Base-by-base conservation (phyloP, 768 basidiomycete genomes). In the Clitopilus passeckerianus region DNA sequence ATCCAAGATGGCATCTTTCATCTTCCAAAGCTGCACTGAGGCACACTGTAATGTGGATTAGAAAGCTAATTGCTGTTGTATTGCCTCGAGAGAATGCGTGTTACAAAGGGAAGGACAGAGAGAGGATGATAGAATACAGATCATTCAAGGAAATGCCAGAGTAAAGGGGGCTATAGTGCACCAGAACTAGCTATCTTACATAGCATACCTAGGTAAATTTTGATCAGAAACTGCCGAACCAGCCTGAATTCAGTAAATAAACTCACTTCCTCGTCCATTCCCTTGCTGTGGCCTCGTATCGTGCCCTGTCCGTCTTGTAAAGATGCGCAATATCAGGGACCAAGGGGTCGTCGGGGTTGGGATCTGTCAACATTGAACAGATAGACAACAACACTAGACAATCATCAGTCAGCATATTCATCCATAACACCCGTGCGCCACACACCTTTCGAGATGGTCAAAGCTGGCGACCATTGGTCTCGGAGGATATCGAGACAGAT, bases 321-420 rank as follows among this genome's bases (percentile, higher is more conserved):
- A 98, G 76, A 75, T 96, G 93, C 58, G 97, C 97, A 64, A 98
- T 98, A 70, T 99, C 97, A 57, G 97, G 97, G 54, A 98, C 96
- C 74, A 98, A 81, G 2, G 97, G 97, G 71, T 99, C 97, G 75
- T 99, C 97, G 58, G 96, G 96, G 77, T 98, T 99, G 63, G 97
- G 97, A 74, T 99, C 97, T 54, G 96, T 99, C 70, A 99, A 77
- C 93, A 98, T 95, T 67, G 97, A 99, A 72, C 96, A 98, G 73
- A 99, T 98, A 70, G 95, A 97, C 67, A 98, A 84, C 30, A 99
- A 74, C 41, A 99, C 96, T 98, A 63, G 8, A 30, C 18, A 37
- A 44, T 50, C 46, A 16, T 6, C 30, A 3, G 5, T 53, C 59
- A 58, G 33, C 46, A 59, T n/a, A 0, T 33, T 50, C 34, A 59